Base-by-base conservation (phyloP, 495 filamentous ascomycete genomes). In the Hypoxylon intermedium region DNA sequence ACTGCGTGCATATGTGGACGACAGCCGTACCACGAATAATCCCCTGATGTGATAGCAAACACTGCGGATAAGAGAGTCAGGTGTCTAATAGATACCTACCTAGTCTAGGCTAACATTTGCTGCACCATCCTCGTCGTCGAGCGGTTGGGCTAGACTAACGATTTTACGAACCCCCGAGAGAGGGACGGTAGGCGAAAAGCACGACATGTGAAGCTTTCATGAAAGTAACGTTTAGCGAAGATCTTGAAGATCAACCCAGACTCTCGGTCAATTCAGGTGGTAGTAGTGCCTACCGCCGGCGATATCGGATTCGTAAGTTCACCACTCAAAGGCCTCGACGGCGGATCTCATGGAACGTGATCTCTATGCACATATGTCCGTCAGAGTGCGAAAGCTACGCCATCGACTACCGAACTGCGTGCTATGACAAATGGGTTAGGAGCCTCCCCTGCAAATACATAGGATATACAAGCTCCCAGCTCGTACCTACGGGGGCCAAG, bases 401-500 rank as follows among this genome's bases (percentile, higher is more conserved):
- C 19, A 42, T 36, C 23, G 20, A 5, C 12, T 48, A 24, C 18
- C 34, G 52, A 30, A 13, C 20, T 12, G 19, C 21, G 9, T 38
- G 49, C 43, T 11, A 31, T 51, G 50, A 48, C 26, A 46, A 50
- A 16, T 44, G 16, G 36, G 41, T 41, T 49, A n/a, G 18, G 16
- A 34, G 20, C 44, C 21, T 26, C n/a, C 42, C 23, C 43, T 21
- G 51, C 41, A 28, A 16, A 30, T 63, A 53, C 59, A 41, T 57
- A 42, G 33, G 40, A 57, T 26, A 63, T 56, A 57, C 59, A 48
- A 48, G 19, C 46, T 20, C 13, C n/a, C 13, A 13, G 7, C 28
- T 41, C 18, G 12, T 21, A 31, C 20, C 18, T 15, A 15, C 18
- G 24, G 40, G 18, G 36, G 13, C 33, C 3, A 16, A 47, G 40